Percentiles rank a stretch among this genome's conserved stretches.
phyloP scores from a whole-genome alignment of 208 protist genomes.

The Endotrypanum monterogeii region DNA sequence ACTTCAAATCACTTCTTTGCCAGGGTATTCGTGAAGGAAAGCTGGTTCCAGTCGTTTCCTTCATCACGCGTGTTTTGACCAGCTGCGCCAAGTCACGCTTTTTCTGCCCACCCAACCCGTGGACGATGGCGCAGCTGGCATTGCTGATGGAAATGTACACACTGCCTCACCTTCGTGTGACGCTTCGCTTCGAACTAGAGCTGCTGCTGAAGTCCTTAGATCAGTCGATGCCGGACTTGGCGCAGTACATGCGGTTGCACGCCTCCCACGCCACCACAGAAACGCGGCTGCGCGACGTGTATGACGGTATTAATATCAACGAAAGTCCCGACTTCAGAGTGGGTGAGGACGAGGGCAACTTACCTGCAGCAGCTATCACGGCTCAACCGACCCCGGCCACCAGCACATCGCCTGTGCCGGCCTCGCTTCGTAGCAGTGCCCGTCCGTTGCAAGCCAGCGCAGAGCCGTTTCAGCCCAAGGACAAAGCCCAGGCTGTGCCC shows the following conservation, averaged over 20 bases:
- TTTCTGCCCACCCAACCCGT: conserved; percentile 98
- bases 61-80: conserved; percentile 95
- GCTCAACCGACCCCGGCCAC: conserved; percentile 15
- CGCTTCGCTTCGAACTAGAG: conserved; percentile 98
- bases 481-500: conserved; percentile 24
- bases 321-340: conserved; percentile 81
- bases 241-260: conserved; percentile 53
- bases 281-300: conserved; percentile 54
- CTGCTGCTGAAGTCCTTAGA: conserved; percentile 86
- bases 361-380: conserved; percentile 12
- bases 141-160: conserved; percentile 96
- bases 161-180: conserved; percentile 95
- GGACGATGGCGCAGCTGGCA: conserved; percentile 96
- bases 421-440: conserved; percentile 32
- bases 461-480: conserved; percentile 87
- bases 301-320: conserved; percentile 66
- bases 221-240: conserved; percentile 58
- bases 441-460: conserved; percentile 77
- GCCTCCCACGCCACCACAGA: conserved; percentile 38
- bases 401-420: conserved; percentile 14
- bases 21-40: conserved; percentile 94
- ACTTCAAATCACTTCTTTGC: conserved; percentile 95
- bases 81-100: conserved; percentile 90
- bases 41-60: conserved; percentile 96
- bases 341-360: conserved; percentile 46